Base-by-base conservation (phyloP, 1,139 yeast species). In the Candida frijolesensis region DNA sequence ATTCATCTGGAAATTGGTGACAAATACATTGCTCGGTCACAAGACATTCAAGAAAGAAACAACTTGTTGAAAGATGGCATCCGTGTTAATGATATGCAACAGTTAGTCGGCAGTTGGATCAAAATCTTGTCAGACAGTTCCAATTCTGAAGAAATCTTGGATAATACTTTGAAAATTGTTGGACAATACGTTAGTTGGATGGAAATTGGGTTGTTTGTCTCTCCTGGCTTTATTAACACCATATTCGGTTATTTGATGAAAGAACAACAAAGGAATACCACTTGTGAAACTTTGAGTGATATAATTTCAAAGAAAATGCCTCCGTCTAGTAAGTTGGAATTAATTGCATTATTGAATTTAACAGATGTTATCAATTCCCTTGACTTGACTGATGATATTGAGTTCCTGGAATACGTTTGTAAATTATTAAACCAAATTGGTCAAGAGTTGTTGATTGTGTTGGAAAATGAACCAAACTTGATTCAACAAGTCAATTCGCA, bases 141-240 rank as follows among this genome's bases (percentile, higher is more conserved):
- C 19, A 43, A 57, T 19, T 55, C 77, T 9, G 64, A 64, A 40
- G 87, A 80, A 18, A 80, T 87, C 44, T 64, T 86, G 51, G 82
- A 80, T 53, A 79, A 80, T 51, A 73, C 85, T n/a, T 75, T 90
- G 51, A 76, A 77, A 49, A 84, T 85, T 51, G 81, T 94, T 50
- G 98, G 97, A 7, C 84, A 84, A 19, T 95, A 89, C 78, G 89
- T 91, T 29, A 86, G 92, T 30, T 95, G 99, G 99, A 90, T 94
- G 68, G 99, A 95, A 62, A 89, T 94, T 55, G 77, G 85, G 30
- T 73, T 94, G 54, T 85, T 95, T 53, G 82, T 92, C 34, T 83
- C 84, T 47, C 80, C 85, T 18, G 82, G 82, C 42, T 87, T 83
- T 60, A 77, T 91, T 58, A 74, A 77, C 46, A 66, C 82, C 46